Conservation (phyloP, 164 flowering plant species). For the Cinnamomum micranthum region DNA sequence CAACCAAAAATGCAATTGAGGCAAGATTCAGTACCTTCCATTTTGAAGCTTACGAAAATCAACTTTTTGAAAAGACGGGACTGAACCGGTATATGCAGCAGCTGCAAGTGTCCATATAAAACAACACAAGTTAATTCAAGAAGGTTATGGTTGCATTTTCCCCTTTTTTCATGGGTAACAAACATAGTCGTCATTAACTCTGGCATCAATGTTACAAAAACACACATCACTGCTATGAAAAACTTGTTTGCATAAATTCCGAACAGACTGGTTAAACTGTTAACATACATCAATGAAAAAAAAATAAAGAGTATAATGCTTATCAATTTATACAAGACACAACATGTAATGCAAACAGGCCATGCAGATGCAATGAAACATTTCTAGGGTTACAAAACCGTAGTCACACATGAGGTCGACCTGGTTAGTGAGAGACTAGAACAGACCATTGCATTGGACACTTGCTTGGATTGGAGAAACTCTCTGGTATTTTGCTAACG, state of each 20-base stretch:
- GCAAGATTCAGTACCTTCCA: conserved; percentile 62
- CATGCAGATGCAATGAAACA: background rate
- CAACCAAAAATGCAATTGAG: background rate
- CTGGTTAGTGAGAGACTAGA: conserved; percentile 60
- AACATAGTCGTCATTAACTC: background rate
- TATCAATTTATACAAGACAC: background rate
- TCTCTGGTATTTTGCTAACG: conserved; percentile 43
- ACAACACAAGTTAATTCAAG: conserved; percentile 4
- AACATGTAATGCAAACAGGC: background rate
- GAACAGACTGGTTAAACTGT: background rate
- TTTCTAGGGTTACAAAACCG: conserved; percentile 8
- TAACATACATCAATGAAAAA: background rate
- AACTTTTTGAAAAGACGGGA: conserved; percentile 49
- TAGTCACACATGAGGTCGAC: conserved; percentile 33
- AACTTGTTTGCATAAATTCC: background rate
- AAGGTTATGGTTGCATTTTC: background rate
- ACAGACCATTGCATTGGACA: conserved; percentile 96
- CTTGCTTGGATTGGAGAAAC: conserved; percentile 48
- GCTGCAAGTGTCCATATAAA: conserved; percentile 42
- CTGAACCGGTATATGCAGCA: conserved; percentile 39
- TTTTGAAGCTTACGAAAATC: conserved; percentile 94
- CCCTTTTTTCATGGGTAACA: too few relatives aligned
- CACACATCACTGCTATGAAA: background rate
- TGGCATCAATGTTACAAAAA: background rate
- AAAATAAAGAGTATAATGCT: too few relatives aligned